These are phyloP conservation scores for Auriculariales sp. DNA, from an alignment of 768 basidiomycete genomes.

Conservation along the genomic window DNA sequence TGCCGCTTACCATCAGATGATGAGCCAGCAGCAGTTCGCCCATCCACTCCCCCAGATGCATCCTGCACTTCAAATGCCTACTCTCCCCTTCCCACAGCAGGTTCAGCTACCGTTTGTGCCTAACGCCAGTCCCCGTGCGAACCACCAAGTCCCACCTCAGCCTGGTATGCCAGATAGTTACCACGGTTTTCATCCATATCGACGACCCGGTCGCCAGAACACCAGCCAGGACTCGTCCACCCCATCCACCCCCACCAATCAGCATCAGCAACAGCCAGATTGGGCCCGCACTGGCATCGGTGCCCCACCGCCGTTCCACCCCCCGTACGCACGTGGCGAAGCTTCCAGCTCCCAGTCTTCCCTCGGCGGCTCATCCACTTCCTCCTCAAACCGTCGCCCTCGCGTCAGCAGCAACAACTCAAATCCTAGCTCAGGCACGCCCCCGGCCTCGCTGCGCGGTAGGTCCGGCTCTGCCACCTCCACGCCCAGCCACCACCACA, in stretches of 20 bases:
- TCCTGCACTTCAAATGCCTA: neutral
- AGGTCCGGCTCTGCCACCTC: constrained; percentile 6
- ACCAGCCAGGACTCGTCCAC: constrained; percentile 11
- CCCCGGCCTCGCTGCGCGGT: neutral
- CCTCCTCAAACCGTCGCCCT: constrained; percentile 35
- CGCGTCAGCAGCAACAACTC: constrained; percentile 29
- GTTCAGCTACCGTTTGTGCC: neutral
- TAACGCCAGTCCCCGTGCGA: neutral
- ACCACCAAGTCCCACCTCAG: neutral
- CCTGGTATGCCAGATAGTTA: constrained; percentile 10
- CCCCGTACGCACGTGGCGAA: constrained; percentile 67
- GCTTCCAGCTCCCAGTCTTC: constrained; percentile 71
- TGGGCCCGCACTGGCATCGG: constrained; percentile 15
- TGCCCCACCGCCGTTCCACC: constrained; percentile 25
- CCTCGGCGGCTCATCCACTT: constrained; percentile 46
- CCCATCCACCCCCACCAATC: neutral
- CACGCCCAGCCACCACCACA: constrained; percentile 17
- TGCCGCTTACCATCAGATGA: constrained; percentile 7
- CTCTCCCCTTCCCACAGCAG: neutral
- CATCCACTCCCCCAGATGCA: constrained; percentile 7
- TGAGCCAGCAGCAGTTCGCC: constrained; percentile 3
- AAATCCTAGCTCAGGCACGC: neutral
- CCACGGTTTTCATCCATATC: constrained; percentile 69
- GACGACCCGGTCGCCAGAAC: constrained; percentile 34
- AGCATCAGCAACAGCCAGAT: constrained; percentile 2